Evolutionary conservation across 371 early-diverging fungal genomes (phyloP).

Genomic region (Syncephalastrum contaminatum): DNA sequence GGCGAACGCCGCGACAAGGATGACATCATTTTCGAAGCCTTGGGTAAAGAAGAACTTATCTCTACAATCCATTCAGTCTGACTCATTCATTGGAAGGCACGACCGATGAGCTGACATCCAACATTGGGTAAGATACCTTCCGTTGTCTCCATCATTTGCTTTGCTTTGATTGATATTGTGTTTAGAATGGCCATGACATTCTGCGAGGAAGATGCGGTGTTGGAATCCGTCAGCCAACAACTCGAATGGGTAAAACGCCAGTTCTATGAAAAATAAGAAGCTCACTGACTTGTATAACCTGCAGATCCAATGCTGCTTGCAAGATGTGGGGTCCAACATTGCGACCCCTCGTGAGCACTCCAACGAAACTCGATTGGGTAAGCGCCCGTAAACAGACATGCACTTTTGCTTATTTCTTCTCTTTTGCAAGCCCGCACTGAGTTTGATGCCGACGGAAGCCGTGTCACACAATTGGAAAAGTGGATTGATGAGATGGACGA

Average conservation of each 20-base stretch:
- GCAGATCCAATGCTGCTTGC: slow-evolving; percentile 86
- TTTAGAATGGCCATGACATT: slow-evolving; percentile 69
- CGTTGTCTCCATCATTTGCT: too few species aligned
- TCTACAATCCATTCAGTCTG: too few species aligned
- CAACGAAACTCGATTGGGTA: slow-evolving; percentile 53
- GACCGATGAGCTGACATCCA: slow-evolving; percentile 54
- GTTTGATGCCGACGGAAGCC: slow-evolving; percentile 71
- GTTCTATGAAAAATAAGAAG: slow-evolving; percentile 14
- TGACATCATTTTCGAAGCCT: slow-evolving; percentile 88
- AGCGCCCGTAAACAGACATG: slow-evolving; percentile 1
- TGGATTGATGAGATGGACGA: slow-evolving; percentile 85
- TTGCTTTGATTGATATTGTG: background rate
- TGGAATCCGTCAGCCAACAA: slow-evolving; percentile 8
- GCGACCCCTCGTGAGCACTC: slow-evolving; percentile 83
- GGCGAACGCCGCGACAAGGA: slow-evolving; percentile 88
- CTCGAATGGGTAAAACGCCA: slow-evolving; percentile 9
- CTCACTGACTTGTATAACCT: background rate
- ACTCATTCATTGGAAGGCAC: slow-evolving; percentile 33
- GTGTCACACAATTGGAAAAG: slow-evolving; percentile 65
- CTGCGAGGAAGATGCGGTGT: slow-evolving; percentile 37
- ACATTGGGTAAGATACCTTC: slow-evolving; percentile 33
- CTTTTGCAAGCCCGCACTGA: slow-evolving; percentile 57
- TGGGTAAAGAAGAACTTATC: slow-evolving; percentile 54
- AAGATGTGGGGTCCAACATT: slow-evolving; percentile 87
- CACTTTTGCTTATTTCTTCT: background rate